Base-by-base conservation (phyloP, 805 yeast species). In the Scheffersomyces spartinae region DNA sequence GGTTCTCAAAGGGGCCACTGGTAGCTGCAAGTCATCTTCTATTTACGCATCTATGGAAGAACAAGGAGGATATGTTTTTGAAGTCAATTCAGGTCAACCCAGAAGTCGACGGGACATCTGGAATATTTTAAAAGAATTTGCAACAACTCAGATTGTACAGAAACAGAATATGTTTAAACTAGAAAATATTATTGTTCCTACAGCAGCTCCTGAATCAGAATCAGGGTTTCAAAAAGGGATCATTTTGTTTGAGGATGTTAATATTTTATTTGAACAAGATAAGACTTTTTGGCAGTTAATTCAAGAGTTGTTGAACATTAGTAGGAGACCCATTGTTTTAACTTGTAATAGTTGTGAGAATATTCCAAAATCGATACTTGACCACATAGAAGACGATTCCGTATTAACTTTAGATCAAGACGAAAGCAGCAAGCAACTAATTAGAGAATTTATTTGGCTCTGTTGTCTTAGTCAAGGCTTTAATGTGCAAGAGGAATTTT, bases 231-330 rank as follows among this genome's bases (percentile, higher is more conserved):
- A 65, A 31, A 64, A 71, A 31, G 85, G 88, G 6, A 55, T 84
- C 5, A 74, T 91, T 4, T 49, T 91, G 17, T 61, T 88, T 30
- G 95, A 86, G 38, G 95, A 88, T 40, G 86, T 81, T 20, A 95
- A 88, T 44, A 58, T 82, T 7, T 46, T 86, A 11, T 83, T 78
- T 40, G 83, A 72, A 27, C 72, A 68, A 17, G 97, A 91, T 40
- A 71, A 68, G 29, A 72, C 73, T 2, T 86, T 88, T 43, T 91
- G 96, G 95, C 42, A 61, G 1, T 72, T 77, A 2, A 61, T 84
- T 3, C 68, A 66, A 23, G 75, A 71, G 25, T 60, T 82, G 9
- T 48, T 84, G 20, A 58, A 61, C 18, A 62, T 67, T 10, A 64
- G 83, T 0, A 59, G 82, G 35, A 53, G 86, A 27, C 94, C 94